These are phyloP conservation scores for Areca catechu DNA, from an alignment of 176 grass and related monocot species.

Conservation along the genomic window DNA sequence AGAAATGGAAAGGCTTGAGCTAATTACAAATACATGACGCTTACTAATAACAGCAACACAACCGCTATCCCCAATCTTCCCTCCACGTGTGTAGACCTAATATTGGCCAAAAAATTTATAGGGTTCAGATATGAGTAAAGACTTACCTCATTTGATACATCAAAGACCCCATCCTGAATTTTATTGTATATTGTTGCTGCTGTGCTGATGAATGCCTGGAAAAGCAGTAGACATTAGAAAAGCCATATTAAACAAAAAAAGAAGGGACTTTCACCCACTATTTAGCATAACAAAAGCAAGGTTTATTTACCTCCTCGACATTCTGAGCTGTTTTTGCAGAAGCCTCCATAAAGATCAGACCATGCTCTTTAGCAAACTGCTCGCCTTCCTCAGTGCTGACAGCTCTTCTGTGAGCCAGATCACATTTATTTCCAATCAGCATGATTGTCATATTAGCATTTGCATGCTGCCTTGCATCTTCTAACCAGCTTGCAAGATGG, in stretches of 20 bases:
- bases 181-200: constrained; percentile 74
- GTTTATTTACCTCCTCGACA: constrained; percentile 48
- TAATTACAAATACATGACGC: no score
- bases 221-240: neutral
- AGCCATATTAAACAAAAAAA: no score
- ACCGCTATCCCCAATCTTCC: neutral
- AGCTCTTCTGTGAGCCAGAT: constrained; percentile 58
- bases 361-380: constrained; percentile 72
- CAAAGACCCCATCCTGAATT: constrained; percentile 71
- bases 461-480: constrained; percentile 69
- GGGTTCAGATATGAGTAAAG: neutral
- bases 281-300: neutral
- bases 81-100: neutral
- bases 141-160: constrained; percentile 68
- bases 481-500: constrained; percentile 71
- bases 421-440: constrained; percentile 64
- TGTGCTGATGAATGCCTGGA: constrained; percentile 56
- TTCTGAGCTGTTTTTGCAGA: constrained; percentile 65
- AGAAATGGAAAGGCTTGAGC: no score
- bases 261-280: neutral
- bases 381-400: constrained; percentile 66
- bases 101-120: neutral
- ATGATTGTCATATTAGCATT: constrained; percentile 77
- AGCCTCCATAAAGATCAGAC: constrained; percentile 76
- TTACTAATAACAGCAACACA: no score